Evolutionary conservation across 805 yeast genomes (phyloP), one percentile per base, ranked within the genome.

Genomic region (Suhomyces emberorum): DNA sequence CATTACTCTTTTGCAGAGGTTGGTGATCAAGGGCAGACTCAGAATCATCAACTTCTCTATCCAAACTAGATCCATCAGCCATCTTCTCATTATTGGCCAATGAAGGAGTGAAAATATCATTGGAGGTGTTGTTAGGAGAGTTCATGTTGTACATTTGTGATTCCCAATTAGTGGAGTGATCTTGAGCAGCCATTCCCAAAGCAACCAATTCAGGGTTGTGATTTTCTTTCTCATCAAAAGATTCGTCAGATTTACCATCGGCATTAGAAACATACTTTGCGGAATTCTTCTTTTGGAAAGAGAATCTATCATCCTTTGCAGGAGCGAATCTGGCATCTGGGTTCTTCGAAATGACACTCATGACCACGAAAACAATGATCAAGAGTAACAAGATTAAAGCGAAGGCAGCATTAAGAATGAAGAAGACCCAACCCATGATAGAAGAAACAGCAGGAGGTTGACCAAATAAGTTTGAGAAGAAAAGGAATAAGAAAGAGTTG

Each of bases 351-450:
- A 81, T 69, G 1, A 84, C 43, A 7, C 85, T 79, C 50, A 79
- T 63, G n/a, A 63, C 57, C 38, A 81, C 74, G 48, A 83, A 80
- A 2, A 79, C 79, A 41, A 88, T 70, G 50, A 86, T 81, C 65
- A 81, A 61, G 23, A 88, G 47, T 57, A 89, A 72, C 48, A 89
- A 67, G 35, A 87, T 70, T 46, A 86, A 70, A 7, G 95, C 79
- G 54, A 85, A 88, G 4, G 91, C 95, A 5, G 96, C 96, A 58
- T 89, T 89, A 57, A 89, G 59, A 38, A 89, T 72, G 59, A 89
- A 89, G 63, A 86, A 89, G 2, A 89, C 72, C 79, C 95, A 83
- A 1, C 95, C 97, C 95, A 89, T 86, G 38, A 89, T 77, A 1
- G 95, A 81, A 10, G 81, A 69, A 9, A 86, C 96, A 7, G 77